Conservation (phyloP, 1,139 yeast genomes). For the Diutina mesorugosa region DNA sequence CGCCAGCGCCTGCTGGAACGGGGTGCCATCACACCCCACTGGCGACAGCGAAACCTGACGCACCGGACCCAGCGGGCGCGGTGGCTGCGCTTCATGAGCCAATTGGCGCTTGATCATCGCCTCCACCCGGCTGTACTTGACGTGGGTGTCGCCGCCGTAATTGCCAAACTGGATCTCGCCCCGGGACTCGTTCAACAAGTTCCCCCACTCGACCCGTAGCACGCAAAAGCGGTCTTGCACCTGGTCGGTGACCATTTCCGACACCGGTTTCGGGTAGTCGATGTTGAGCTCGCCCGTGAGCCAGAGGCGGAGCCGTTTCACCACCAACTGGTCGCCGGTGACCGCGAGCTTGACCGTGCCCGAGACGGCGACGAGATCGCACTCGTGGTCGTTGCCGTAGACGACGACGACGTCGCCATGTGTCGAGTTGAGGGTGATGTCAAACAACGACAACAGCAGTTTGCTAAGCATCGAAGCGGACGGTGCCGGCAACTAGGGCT, state of each 20-base stretch:
- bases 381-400: constrained; percentile 1
- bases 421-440: background rate
- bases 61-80: background rate
- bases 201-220: background rate
- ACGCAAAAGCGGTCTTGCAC: background rate
- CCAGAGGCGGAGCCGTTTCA: background rate
- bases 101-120: background rate
- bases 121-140: background rate
- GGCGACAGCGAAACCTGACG: background rate
- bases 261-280: background rate
- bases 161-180: background rate
- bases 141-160: background rate
- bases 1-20: constrained; percentile 18
- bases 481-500: background rate
- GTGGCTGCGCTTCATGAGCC: background rate
- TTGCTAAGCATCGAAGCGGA: background rate
- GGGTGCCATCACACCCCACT: constrained; percentile 23
- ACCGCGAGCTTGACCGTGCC: background rate
- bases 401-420: background rate
- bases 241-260: background rate
- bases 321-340: background rate
- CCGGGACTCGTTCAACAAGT: background rate
- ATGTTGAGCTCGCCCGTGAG: background rate
- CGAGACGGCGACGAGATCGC: background rate
- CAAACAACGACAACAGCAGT: background rate